Conservation (phyloP, 140 eudicot species). For the Erigeron philadelphicus region DNA sequence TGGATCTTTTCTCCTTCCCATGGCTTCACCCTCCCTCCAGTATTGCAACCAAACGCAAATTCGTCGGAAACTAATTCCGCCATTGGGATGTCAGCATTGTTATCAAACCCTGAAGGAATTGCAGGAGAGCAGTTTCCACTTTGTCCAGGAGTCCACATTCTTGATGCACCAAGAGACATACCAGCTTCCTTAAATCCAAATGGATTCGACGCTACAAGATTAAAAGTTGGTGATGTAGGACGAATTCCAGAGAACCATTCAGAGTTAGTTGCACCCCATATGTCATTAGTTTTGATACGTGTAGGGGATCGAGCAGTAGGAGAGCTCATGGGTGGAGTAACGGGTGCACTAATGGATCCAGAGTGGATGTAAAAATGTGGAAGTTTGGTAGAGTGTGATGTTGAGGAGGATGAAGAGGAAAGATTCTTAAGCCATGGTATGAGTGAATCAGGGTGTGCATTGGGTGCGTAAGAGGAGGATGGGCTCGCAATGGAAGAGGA, state of each 20-base stretch:
- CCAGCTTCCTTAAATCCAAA: constrained; percentile 46
- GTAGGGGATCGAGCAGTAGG: constrained; percentile 57
- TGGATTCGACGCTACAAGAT: constrained; percentile 56
- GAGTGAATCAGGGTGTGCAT: constrained; percentile 49
- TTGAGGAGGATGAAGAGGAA: constrained; percentile 56
- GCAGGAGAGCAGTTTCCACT: constrained; percentile 78
- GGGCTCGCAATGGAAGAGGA: constrained; percentile 75
- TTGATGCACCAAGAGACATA: constrained; percentile 38
- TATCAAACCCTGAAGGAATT: constrained; percentile 43
- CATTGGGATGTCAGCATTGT: constrained; percentile 51
- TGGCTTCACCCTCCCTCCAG: constrained; percentile 44
- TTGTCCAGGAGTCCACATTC: constrained; percentile 68
- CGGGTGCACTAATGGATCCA: constrained; percentile 80
- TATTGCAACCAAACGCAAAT: constrained; percentile 56
- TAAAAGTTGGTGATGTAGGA: constrained; percentile 69
- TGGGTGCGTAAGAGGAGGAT: constrained; percentile 48
- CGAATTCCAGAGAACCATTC: constrained; percentile 49
- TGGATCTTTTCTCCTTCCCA: constrained; percentile 86
- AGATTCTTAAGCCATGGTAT: constrained; percentile 80
- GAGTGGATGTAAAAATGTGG: constrained; percentile 45
- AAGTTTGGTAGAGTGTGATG: constrained; percentile 48
- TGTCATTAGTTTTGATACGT: constrained; percentile 38
- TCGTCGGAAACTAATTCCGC: constrained; percentile 47
- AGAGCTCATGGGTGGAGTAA: constrained; percentile 69
- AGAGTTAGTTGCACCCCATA: constrained; percentile 39